Percentiles rank a stretch among this genome's conserved stretches.
Conservation (phyloP, 129 eudicot species). For the Heracleum sosnowskyi region DNA sequence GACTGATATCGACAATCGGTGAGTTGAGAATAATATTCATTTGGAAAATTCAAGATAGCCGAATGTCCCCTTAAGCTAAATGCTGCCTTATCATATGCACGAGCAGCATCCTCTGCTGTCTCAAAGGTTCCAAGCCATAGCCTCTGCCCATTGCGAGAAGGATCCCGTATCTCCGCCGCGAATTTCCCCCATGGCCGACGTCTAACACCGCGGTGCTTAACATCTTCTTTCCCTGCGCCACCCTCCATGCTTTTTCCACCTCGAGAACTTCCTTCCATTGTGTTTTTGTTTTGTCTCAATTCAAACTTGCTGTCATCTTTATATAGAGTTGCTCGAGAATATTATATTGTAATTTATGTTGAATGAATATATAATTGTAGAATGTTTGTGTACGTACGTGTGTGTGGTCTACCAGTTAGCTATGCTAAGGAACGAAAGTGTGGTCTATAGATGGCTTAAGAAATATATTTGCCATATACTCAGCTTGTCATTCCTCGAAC, state of each 20-base stretch:
- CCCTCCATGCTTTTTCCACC: conserved; percentile 43
- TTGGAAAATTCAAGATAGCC: conserved; percentile 70
- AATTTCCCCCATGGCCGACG: conserved; percentile 85
- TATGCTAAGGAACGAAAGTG: conserved; percentile 3
- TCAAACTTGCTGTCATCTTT: conserved; percentile 1
- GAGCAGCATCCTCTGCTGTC: conserved; percentile 72
- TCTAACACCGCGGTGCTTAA: conserved; percentile 69
- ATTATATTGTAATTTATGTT: neutral
- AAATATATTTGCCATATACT: neutral
- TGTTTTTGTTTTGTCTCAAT: conserved; percentile 5
- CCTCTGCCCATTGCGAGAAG: conserved; percentile 63
- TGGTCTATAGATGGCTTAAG: conserved; percentile 10
- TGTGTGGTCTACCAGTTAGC: neutral
- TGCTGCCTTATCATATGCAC: conserved; percentile 78
- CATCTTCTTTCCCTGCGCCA: conserved; percentile 27
- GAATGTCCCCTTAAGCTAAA: conserved; percentile 63
- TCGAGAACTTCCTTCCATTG: conserved; percentile 32
- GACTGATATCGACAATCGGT: conserved; percentile 35
- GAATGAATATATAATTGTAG: neutral
- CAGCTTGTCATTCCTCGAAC: neutral
- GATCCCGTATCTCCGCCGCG: conserved; percentile 89
- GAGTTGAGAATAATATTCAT: conserved; percentile 62
- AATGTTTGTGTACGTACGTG: neutral
- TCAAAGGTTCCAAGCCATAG: conserved; percentile 87
- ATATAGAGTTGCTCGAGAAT: neutral